Percentiles rank a stretch among this genome's conserved stretches.
phyloP scores from a whole-genome alignment of 1,284 basidiomycete genomes.

The Boletellus dicymbophilus region DNA sequence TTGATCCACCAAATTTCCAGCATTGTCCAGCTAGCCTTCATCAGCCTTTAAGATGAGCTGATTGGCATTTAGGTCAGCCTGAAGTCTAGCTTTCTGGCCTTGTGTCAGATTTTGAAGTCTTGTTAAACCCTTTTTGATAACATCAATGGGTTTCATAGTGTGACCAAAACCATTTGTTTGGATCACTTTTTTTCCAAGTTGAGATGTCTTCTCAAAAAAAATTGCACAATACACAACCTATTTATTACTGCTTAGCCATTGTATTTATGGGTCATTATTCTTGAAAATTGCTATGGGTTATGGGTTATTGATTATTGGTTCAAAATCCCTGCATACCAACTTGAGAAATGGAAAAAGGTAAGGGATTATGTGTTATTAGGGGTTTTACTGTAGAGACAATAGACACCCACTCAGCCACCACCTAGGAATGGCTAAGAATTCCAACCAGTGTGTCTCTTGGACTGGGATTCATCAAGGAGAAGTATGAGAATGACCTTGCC shows the following conservation, averaged over 20 bases:
- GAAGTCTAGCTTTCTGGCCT: not conserved
- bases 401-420: too few species aligned
- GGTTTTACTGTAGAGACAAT: too few species aligned
- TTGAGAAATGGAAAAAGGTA: constrained; percentile 13
- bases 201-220: not conserved
- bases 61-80: not conserved
- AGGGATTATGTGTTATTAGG: constrained; percentile 12
- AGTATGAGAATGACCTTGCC: too few species aligned
- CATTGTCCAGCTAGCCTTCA: constrained; percentile 6
- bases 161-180: too few species aligned
- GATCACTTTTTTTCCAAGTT: too few species aligned
- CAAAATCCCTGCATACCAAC: constrained; percentile 8
- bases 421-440: too few species aligned
- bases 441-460: too few species aligned
- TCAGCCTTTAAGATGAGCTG: not conserved
- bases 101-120: not conserved
- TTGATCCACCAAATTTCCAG: constrained; percentile 10
- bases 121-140: constrained; percentile 4
- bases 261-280: constrained; percentile 5
- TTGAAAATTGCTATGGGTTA: constrained; percentile 1
- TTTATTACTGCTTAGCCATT: not conserved
- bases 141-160: constrained; percentile 3
- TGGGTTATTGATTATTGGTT: constrained; percentile 4
- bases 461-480: too few species aligned
- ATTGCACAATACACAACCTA: constrained; percentile 1